Base-by-base conservation (phyloP, 352 stramenopile genomes). In the Pythium coloratum region DNA sequence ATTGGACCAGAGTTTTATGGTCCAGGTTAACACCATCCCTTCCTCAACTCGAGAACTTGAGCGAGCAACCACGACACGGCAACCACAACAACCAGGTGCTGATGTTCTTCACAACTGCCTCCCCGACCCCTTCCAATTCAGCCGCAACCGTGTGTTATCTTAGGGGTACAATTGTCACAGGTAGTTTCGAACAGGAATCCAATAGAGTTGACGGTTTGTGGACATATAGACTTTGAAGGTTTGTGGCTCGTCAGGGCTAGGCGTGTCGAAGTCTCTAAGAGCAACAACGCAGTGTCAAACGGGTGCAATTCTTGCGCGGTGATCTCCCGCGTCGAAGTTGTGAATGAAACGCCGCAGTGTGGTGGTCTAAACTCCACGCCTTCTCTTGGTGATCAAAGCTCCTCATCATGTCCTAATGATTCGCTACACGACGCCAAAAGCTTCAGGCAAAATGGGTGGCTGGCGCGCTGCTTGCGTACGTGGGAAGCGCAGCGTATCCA, bases 1-100 rank as follows among this genome's bases (percentile, higher is more conserved):
- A 44, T 46, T 50, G 18, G 7, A 34, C 32, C 26, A 50, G 7
- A 47, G 34, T 16, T 34, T 51, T 6, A 4, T 51, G 44, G 44
- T 13, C 44, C 44, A 51, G 44, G 44, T 51, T 30, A 55, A 63
- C 20, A 51, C 38, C 40, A 51, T 63, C 38, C 57, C 28, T 42
- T 13, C 49, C 32, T 40, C 54, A 46, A 40, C 7, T 40, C 10
- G n/a, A 38, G 7, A 24, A 24, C 20, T 0, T 24, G 20, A 24
- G 20, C 20, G 20, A 24, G 18, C 57, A n/a, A 55, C 40, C n/a
- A 55, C 57, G 54, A 62, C 55, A 62, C 55, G 55, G 55, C 38
- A 53, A 60, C 33, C 3, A 10, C 13, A 4, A 9, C 40, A 28
- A 54, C 18, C 56, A 54, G 38, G 33, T 50, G 40, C 10, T 44